Base-by-base conservation (phyloP, 2,329 filamentous ascomycete species). In the Colletotrichum gloeosporioides region DNA sequence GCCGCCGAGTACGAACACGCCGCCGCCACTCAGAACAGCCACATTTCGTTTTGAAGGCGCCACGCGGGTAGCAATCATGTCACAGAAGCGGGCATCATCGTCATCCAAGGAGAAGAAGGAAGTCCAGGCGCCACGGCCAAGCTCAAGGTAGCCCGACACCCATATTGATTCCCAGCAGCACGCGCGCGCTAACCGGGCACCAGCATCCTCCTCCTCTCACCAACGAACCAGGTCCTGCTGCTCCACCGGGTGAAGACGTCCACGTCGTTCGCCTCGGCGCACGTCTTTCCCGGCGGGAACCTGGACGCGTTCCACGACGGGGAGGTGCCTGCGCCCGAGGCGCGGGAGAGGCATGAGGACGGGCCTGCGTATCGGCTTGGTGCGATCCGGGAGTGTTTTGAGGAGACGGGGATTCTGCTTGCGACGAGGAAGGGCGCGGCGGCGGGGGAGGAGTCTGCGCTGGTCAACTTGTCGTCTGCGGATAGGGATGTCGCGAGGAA, bases 251-350 rank as follows among this genome's bases (percentile, higher is more conserved):
- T 98, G 4, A 90, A 93, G 78, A 95, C 94, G 2, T 97, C 95
- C 0, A 92, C 91, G 2, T 94, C 96, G 4, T 99, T 98, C 82
- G 92, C 96, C 6, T 96, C 95, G 0, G 97, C 96, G 0, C 96
- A 99, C 82, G 97, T 99, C 77, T 99, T 99, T 79, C 96, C 97
- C 0, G 97, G 97, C 39, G 97, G 97, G 8, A 96, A 96, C 80
- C 89, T 98, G 27, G 94, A 95, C 15, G 84, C 91, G 0, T 90
- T 91, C 25, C 95, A 98, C 80, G 96, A 99, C 80, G 96, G 95
- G 4, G 79, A 79, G 0, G 83, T 91, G 2, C 88, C 90, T 0
- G 78, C 77, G 1, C 79, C 82, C 0, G 88, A 88, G 18, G 87
- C 91, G 32, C 84, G 87, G 0, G 86, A 85, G 12, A 87, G 93